These are phyloP conservation scores for Phaeosphaeriaceae sp. DNA, from an alignment of 2,329 filamentous ascomycete genomes.

Conservation along the genomic window DNA sequence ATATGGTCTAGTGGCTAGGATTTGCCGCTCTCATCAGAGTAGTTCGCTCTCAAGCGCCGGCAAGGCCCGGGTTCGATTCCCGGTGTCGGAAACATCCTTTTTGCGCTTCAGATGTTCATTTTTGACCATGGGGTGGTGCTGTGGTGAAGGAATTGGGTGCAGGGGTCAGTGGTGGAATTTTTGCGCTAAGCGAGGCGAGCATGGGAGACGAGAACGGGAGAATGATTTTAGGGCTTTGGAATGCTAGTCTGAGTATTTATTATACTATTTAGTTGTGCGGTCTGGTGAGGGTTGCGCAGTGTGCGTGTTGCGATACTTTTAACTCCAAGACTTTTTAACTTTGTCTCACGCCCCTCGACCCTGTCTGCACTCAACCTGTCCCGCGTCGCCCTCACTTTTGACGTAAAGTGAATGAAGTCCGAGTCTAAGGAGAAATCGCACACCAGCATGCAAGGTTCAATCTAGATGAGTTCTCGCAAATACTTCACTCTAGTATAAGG, in stretches of 20 bases:
- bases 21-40: conserved; percentile 44
- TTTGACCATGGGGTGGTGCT: background rate
- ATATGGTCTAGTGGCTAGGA: conserved; percentile 42
- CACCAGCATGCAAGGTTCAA: no score
- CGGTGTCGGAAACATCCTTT: conserved; percentile 38
- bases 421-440: no score
- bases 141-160: background rate
- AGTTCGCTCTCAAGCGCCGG: conserved; percentile 32
- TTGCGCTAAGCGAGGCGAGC: background rate
- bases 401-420: no score
- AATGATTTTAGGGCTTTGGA: background rate
- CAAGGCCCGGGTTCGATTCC: conserved; percentile 47
- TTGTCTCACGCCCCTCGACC: no score
- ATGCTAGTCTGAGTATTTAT: background rate
- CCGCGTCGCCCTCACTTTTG: no score
- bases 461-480: no score
- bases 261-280: background rate
- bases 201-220: no score
- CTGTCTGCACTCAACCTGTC: no score
- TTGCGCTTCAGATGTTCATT: conserved; percentile 1
- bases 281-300: background rate
- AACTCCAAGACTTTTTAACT: background rate
- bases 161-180: background rate
- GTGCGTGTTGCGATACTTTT: background rate
- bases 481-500: no score